Base-by-base conservation (phyloP, 495 filamentous ascomycete species). In the Melanomma pulvis-pyrius region DNA sequence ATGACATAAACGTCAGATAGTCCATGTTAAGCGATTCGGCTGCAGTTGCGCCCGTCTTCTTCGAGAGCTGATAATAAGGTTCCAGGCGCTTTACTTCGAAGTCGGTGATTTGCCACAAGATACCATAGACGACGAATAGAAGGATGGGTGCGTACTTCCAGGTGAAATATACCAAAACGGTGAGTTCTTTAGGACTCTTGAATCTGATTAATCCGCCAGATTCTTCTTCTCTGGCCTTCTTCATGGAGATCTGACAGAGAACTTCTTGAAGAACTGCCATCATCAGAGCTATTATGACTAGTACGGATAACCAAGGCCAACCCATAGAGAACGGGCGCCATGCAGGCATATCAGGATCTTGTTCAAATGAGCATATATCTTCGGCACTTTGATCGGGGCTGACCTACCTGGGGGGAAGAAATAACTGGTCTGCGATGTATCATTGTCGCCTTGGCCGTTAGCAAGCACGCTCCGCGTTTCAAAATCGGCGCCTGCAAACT, bases 241-340 rank as follows among this genome's bases (percentile, higher is more conserved):
- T 51, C 41, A 68, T 69, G 1, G 87, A 88, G n/a, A 75, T 74
- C 44, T 85, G 87, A 54, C 82, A 89, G 0, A 91, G 73, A 52
- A 81, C 77, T 73, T 92, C 89, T 72, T 86, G 83, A 12, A 78
- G 65, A 12, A 74, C 83, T 19, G 81, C 84, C 24, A 90, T 75
- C 0, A 63, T 75, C 21, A 87, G 68, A 0, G 89, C 88, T 15
- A 88, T 52, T 21, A 87, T 19, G 28, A 87, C 79, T 13, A 92
- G 79, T 51, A 80, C 72, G 0, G 78, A 60, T 8, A 87, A 77
- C 71, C 89, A 92, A 13, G 82, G 84, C 78, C 82, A 85, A 22
- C 82, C 79, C 87, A 92, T 90, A 0, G 84, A 85, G 58, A 89
- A 82, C 0, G 89, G 89, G 65, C 86, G 87, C 89, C 89, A 92